Evolutionary conservation across 169 alveolate species (phyloP), one percentile per base, ranked within the genome.

Genomic region (Plasmodium coatneyi): DNA sequence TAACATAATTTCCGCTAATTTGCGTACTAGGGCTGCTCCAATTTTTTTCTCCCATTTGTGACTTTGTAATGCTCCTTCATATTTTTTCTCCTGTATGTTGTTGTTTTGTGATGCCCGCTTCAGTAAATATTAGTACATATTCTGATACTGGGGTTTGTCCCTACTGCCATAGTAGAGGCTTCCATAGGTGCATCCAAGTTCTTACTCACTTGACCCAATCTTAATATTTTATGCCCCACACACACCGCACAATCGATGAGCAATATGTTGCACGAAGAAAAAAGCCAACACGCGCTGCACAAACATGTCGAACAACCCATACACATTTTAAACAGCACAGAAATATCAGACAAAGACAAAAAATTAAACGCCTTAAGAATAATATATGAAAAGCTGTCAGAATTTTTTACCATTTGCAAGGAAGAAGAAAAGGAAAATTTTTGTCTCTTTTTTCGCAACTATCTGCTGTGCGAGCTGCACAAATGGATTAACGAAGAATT

Each of bases 401-500:
- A 72, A n/a, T 84, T 84, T 84, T 84, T 84, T 74, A 72, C 79
- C 12, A 39, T 12, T 52, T 74, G 86, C 32, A 76, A 84, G 54
- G 79, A 84, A 5, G 84, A 74, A n/a, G 84, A 74, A 74, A 84
- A 72, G 41, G 78, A 84, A 46, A 16, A 49, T 4, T 84, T 84
- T 49, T 84, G 93, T 43, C 19, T 14, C 16, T 84, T 84, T 70
- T 84, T 84, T 78, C 66, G 76, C 28, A 41, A 84, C 22, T 46
- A 84, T 84, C 49, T 84, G 66, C 60, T 52, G 5, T 36, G 60
- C 43, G 80, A 82, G 16, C 41, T 84, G 52, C 79, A 84, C 43
- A 84, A 49, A 52, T 84, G 83, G 93, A 72, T 84, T 46, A 84
- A 74, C 39, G 93, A 84, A 3, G 93, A 84, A 84, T 84, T 84